Percentiles rank a stretch among this genome's conserved stretches.
Evolutionary conservation across 495 filamentous ascomycete species (phyloP).

Genomic region (Xylona heveae): DNA sequence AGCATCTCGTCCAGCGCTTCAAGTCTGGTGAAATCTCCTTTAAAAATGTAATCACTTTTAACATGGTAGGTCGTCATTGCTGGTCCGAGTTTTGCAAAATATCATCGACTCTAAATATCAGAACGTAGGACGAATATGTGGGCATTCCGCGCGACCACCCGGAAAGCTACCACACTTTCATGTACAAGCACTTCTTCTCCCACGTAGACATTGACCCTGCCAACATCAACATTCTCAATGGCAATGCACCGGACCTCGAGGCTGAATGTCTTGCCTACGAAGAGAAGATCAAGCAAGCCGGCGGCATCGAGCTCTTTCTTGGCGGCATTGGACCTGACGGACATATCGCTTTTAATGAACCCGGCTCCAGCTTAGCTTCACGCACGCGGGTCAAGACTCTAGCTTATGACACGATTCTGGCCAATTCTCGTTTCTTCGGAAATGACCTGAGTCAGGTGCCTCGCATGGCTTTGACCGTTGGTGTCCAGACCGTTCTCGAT

Average conservation of each 20-base stretch:
- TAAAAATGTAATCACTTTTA: constrained; percentile 75
- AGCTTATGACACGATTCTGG: constrained; percentile 69
- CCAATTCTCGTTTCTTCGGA: constrained; percentile 67
- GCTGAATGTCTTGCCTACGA: constrained; percentile 65
- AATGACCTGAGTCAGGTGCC: constrained; percentile 54
- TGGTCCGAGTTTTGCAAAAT: neutral
- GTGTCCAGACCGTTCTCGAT: constrained; percentile 72
- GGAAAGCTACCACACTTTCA: constrained; percentile 72
- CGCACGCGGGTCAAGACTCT: constrained; percentile 71
- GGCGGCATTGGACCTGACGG: constrained; percentile 73
- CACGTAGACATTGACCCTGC: constrained; percentile 62
- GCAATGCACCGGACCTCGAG: constrained; percentile 53
- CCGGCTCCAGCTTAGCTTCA: constrained; percentile 57
- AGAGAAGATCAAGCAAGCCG: constrained; percentile 47
- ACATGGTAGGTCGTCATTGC: constrained; percentile 41
- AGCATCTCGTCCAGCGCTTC: constrained; percentile 49
- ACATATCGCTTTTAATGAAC: constrained; percentile 82
- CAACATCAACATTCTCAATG: constrained; percentile 74
- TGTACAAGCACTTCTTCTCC: constrained; percentile 82
- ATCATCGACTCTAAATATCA: neutral
- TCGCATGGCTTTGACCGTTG: constrained; percentile 67
- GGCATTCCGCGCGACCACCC: constrained; percentile 63
- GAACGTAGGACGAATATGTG: constrained; percentile 60
- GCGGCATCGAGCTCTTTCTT: constrained; percentile 71
- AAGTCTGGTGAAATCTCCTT: constrained; percentile 66